These are phyloP conservation scores for Schizochytrium sp. DNA, from an alignment of 108 stramenopile species.

Conservation along the genomic window DNA sequence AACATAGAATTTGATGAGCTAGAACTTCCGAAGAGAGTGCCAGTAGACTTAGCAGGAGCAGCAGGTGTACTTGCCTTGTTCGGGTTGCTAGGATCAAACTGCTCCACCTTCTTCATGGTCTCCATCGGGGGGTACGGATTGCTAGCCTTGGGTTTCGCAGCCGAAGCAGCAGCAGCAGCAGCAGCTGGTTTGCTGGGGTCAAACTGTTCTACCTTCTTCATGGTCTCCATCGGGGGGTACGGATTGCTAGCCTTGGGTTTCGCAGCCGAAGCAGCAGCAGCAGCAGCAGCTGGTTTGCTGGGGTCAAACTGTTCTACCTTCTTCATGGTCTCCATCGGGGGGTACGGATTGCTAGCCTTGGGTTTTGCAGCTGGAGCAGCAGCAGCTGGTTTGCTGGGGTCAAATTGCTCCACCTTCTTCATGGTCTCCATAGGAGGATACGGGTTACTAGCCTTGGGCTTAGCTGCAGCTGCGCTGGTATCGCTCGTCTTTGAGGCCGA, in stretches of 20 bases:
- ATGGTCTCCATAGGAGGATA: conserved; percentile 33
- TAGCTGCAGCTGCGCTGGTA: neutral
- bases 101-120: too few relatives aligned
- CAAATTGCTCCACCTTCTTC: conserved; percentile 28
- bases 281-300: neutral
- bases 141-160: neutral
- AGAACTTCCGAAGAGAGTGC: neutral
- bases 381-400: neutral
- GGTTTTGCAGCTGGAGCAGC: neutral
- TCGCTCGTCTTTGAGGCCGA: neutral
- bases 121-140: too few relatives aligned
- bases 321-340: conserved; percentile 32
- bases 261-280: neutral
- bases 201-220: conserved; percentile 15
- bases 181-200: conserved; percentile 29
- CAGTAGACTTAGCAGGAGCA: conserved; percentile 9
- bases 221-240: conserved; percentile 37
- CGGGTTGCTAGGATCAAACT: too few relatives aligned
- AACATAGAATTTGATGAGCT: neutral
- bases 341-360: neutral
- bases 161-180: neutral
- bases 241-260: neutral
- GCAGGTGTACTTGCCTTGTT: neutral
- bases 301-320: conserved; percentile 14
- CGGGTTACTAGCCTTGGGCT: neutral